These are phyloP conservation scores for Ogataea trehaloabstinens DNA, from an alignment of 805 yeast genomes.

Conservation along the genomic window DNA sequence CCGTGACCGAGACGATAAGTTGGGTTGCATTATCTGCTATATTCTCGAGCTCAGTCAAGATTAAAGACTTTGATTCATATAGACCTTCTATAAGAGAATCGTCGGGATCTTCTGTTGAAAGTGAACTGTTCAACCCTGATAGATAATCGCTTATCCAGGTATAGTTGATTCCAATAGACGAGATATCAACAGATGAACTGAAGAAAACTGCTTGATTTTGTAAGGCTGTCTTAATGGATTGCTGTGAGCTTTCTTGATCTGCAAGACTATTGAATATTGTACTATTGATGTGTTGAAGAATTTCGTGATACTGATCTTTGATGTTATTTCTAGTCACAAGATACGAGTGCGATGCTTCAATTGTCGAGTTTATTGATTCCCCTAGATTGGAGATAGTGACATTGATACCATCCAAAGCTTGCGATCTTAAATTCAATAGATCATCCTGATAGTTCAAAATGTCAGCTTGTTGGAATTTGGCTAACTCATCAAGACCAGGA, in stretches of 20 bases:
- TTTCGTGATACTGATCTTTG: slow-evolving; percentile 2
- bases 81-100: neutral
- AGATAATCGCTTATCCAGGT: slow-evolving; percentile 15
- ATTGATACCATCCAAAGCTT: slow-evolving; percentile 4
- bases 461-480: neutral
- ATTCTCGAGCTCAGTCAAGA: neutral
- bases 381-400: slow-evolving; percentile 3
- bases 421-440: slow-evolving; percentile 7
- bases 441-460: neutral
- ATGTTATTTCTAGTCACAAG: neutral
- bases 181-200: slow-evolving; percentile 10
- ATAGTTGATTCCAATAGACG: slow-evolving; percentile 12
- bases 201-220: slow-evolving; percentile 15
- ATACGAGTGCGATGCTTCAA: slow-evolving; percentile 5
- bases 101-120: neutral
- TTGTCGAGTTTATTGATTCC: slow-evolving; percentile 9
- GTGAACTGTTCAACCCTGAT: neutral
- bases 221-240: slow-evolving; percentile 8
- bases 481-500: neutral
- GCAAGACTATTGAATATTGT: slow-evolving; percentile 9
- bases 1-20: too few relatives aligned
- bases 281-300: slow-evolving; percentile 9
- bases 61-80: neutral
- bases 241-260: slow-evolving; percentile 9
- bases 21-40: neutral